These are phyloP conservation scores for Halophytophthora polymorphica DNA, from an alignment of 352 stramenopile genomes.

Conservation along the genomic window DNA sequence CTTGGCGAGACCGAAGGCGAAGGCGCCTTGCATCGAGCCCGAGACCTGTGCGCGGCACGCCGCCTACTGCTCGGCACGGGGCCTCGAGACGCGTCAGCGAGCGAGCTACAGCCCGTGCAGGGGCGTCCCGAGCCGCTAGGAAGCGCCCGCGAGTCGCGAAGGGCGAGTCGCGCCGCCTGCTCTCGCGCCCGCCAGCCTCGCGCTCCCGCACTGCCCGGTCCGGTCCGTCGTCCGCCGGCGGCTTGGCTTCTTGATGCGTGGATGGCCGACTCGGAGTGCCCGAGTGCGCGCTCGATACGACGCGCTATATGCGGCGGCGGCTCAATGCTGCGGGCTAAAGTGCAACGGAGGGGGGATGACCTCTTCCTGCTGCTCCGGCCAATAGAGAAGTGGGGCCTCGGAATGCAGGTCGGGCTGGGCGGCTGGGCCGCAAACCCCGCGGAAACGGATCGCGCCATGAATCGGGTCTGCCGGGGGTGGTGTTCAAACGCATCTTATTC, in stretches of 20 bases:
- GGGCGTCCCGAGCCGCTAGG: neutral
- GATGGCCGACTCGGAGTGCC: too few relatives aligned
- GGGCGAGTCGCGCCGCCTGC: too few relatives aligned
- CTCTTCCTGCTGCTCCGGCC: constrained; percentile 14
- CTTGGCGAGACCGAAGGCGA: constrained; percentile 57
- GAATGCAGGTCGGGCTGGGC: constrained; percentile 12
- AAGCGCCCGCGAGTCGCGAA: neutral
- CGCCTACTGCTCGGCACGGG: too few relatives aligned
- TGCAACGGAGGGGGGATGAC: too few relatives aligned
- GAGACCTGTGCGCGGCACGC: neutral
- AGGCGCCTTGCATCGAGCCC: constrained; percentile 46
- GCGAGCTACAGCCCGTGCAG: neutral
- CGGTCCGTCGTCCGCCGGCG: too few relatives aligned
- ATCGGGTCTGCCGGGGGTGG: constrained; percentile 4
- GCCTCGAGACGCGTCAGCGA: constrained; percentile 1
- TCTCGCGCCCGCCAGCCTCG: too few relatives aligned
- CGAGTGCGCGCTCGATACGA: too few relatives aligned
- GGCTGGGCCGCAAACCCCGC: constrained; percentile 3
- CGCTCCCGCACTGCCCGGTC: too few relatives aligned
- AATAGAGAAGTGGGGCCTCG: constrained; percentile 19
- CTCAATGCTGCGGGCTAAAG: too few relatives aligned
- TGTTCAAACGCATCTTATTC: too few relatives aligned
- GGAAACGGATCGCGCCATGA: constrained; percentile 12
- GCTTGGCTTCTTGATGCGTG: too few relatives aligned
- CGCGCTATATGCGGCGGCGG: too few relatives aligned